These are phyloP conservation scores for Zygoascus hellenicus DNA, from an alignment of 1,139 yeast genomes.

Conservation along the genomic window DNA sequence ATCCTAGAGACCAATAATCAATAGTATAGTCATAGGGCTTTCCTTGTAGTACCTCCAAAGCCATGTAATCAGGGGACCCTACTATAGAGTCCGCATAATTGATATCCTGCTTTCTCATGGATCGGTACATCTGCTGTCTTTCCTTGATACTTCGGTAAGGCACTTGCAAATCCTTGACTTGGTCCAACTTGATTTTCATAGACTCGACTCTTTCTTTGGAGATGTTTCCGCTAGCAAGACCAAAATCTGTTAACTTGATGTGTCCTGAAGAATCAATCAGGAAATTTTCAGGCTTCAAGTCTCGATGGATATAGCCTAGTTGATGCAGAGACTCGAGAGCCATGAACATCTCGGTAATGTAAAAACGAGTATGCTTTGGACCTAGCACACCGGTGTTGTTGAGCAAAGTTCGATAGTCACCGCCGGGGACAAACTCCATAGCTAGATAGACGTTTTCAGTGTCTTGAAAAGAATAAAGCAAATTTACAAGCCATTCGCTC, in stretches of 20 bases:
- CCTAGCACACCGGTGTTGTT: slow-evolving; percentile 89
- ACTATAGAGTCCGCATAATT: slow-evolving; percentile 93
- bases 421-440: slow-evolving; percentile 99
- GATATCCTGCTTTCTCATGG: slow-evolving; percentile 55
- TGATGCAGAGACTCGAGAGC: slow-evolving; percentile 92
- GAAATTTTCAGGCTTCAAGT: slow-evolving; percentile 95
- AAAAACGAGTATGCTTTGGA: slow-evolving; percentile 94
- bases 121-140: slow-evolving; percentile 78
- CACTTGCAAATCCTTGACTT: slow-evolving; percentile 61
- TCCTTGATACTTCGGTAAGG: slow-evolving; percentile 72
- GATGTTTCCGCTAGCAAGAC: slow-evolving; percentile 94
- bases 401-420: slow-evolving; percentile 91
- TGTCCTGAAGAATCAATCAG: slow-evolving; percentile 92
- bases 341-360: slow-evolving; percentile 92
- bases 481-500: slow-evolving; percentile 92
- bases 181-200: slow-evolving; percentile 79
- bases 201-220: slow-evolving; percentile 91
- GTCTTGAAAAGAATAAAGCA: slow-evolving; percentile 94
- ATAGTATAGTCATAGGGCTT: slow-evolving; percentile 91
- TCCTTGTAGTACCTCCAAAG: slow-evolving; percentile 93
- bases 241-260: slow-evolving; percentile 94
- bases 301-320: slow-evolving; percentile 94
- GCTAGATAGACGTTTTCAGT: slow-evolving; percentile 85
- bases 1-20: slow-evolving; percentile 98
- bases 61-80: slow-evolving; percentile 99